Percentiles rank a stretch among this genome's conserved stretches.
Evolutionary conservation across 371 early-diverging fungal genomes (phyloP).

Genomic region (Thermomucor indicae-seudaticae): DNA sequence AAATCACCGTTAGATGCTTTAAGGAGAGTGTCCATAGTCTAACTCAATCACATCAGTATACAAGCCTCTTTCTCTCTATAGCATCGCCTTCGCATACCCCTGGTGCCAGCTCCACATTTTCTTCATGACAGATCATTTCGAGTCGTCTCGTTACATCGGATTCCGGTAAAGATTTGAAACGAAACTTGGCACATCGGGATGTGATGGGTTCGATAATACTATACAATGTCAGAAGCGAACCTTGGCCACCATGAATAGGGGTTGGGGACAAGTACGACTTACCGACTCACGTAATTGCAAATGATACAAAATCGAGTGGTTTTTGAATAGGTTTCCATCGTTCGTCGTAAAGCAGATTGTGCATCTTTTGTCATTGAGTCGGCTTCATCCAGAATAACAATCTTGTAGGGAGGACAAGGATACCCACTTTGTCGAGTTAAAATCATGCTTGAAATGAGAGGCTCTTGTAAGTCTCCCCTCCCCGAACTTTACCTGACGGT

Average conservation of each 20-base stretch:
- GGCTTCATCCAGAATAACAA: conserved; percentile 99
- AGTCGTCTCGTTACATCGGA: conserved; percentile 55
- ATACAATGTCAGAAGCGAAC: conserved; percentile 1
- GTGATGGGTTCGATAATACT: conserved; percentile 95
- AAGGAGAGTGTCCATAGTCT: conserved; percentile 75
- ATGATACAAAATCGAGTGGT: conserved; percentile 97
- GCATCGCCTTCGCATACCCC: conserved; percentile 23
- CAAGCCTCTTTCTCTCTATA: background rate
- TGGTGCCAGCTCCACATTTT: conserved; percentile 53
- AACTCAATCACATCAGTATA: background rate
- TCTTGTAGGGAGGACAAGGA: conserved; percentile 87
- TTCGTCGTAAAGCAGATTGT: conserved; percentile 96
- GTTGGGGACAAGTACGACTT: conserved; percentile 3
- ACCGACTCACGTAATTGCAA: conserved; percentile 95
- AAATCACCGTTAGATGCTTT: conserved; percentile 86
- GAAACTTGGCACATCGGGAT: conserved; percentile 95
- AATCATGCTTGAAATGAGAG: background rate
- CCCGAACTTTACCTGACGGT: conserved; percentile 32
- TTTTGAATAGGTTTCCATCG: conserved; percentile 98
- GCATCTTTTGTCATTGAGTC: conserved; percentile 99
- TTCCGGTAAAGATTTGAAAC: conserved; percentile 81
- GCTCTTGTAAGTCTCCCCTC: background rate
- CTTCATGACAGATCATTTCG: conserved; percentile 60
- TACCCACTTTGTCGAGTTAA: conserved; percentile 17
- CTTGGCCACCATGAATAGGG: conserved; percentile 6